Conservation (phyloP, 2,329 filamentous ascomycete genomes). For the Pseudocercospora cruenta region DNA sequence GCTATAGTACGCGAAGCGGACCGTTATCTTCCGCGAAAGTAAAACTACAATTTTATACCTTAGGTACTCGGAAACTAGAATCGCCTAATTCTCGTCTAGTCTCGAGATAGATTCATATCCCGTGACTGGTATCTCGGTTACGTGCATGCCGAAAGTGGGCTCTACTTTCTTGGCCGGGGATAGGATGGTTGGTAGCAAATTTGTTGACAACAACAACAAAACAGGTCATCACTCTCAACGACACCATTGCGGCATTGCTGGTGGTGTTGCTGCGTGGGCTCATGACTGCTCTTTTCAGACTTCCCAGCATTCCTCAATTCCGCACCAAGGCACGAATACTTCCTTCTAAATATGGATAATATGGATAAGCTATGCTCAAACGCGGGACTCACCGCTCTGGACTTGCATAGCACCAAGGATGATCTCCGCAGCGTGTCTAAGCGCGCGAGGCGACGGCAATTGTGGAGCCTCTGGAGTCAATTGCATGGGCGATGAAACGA, state of each 20-base stretch:
- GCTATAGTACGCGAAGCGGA: too few relatives aligned
- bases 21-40: too few relatives aligned
- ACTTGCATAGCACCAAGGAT: constrained; percentile 10
- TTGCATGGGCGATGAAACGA: constrained; percentile 10
- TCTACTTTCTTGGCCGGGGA: neutral
- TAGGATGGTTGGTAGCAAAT: too few relatives aligned
- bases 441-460: constrained; percentile 8
- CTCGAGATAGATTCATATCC: neutral
- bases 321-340: neutral
- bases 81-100: too few relatives aligned
- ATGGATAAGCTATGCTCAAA: neutral
- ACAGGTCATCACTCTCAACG: neutral
- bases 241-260: neutral
- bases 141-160: neutral
- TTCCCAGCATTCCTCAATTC: neutral
- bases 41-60: too few relatives aligned
- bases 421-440: constrained; percentile 1
- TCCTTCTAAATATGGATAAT: neutral
- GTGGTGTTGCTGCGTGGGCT: neutral
- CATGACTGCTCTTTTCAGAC: constrained; percentile 3
- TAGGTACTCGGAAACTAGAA: too few relatives aligned
- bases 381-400: constrained; percentile 15
- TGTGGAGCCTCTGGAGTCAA: constrained; percentile 8
- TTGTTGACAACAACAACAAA: neutral
- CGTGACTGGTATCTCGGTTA: neutral